Percentiles rank a stretch among this genome's conserved stretches.
These are phyloP conservation scores for Pseudogymnoascus sp. DNA, from an alignment of 2,329 filamentous ascomycete species.

Conservation along the genomic window DNA sequence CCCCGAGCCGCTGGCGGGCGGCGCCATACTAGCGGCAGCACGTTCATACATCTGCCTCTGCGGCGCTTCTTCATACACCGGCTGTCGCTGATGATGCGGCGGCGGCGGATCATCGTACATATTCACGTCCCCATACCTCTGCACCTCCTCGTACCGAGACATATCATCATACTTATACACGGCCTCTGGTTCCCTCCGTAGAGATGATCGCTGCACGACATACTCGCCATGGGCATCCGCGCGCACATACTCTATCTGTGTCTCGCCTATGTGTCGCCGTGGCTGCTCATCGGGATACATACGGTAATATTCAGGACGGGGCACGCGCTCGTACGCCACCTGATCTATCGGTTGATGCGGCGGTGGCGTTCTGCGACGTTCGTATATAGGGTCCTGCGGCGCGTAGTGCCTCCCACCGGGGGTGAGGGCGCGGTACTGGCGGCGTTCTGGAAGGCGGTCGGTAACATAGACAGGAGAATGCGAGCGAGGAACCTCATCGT, in stretches of 20 bases:
- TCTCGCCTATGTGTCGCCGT: slow-evolving; percentile 24
- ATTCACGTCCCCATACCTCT: neutral
- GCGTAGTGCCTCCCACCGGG: slow-evolving; percentile 20
- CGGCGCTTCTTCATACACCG: neutral
- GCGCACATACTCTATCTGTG: slow-evolving; percentile 39
- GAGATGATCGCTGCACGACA: slow-evolving; percentile 37
- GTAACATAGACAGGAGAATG: slow-evolving; percentile 31
- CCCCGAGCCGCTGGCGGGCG: neutral
- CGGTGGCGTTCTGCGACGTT: slow-evolving; percentile 19
- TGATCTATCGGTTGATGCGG: slow-evolving; percentile 22
- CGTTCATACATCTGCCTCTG: neutral
- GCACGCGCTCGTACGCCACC: slow-evolving; percentile 25
- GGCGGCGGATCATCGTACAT: neutral
- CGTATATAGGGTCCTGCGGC: slow-evolving; percentile 25
- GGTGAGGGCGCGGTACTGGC: slow-evolving; percentile 28
- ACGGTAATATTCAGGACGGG: slow-evolving; percentile 30
- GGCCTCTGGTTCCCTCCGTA: slow-evolving; percentile 16
- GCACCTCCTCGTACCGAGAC: neutral
- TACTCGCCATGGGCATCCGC: slow-evolving; percentile 40
- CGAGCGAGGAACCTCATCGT: slow-evolving; percentile 23
- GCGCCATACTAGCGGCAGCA: neutral
- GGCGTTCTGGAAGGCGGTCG: slow-evolving; percentile 19
- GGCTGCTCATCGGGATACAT: slow-evolving; percentile 27
- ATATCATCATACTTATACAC: slow-evolving; percentile 8
- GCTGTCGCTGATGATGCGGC: neutral